A percentile compares a stretch with the other conserved stretches of the same genome.
These are phyloP conservation scores for Panaeolus cyanescens DNA, from an alignment of 768 basidiomycete species.

Conservation along the genomic window DNA sequence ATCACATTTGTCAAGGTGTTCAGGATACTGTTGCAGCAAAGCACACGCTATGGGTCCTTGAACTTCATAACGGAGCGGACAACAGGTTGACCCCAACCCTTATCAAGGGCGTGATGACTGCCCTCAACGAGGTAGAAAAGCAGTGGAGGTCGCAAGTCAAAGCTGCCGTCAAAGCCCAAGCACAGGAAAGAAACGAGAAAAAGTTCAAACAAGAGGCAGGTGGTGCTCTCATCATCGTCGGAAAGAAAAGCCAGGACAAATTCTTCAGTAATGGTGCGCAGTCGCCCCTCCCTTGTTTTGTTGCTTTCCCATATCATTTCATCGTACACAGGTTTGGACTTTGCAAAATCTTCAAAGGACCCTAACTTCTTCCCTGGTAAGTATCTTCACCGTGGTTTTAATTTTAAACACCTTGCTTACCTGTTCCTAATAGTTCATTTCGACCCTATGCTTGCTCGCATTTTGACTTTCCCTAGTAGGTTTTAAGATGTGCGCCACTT, in stretches of 20 bases:
- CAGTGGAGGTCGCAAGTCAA: conserved; percentile 67
- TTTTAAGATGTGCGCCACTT: background rate
- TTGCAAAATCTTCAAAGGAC: conserved; percentile 49
- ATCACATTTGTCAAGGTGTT: background rate
- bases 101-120: conserved; percentile 64
- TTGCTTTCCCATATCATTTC: conserved; percentile 4
- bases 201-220: conserved; percentile 55
- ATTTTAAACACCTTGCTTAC: conserved; percentile 8
- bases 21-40: conserved; percentile 42
- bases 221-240: conserved; percentile 78
- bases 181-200: conserved; percentile 7
- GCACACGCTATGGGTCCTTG: conserved; percentile 70
- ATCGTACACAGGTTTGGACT: conserved; percentile 58
- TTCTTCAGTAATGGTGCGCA: conserved; percentile 82
- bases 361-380: conserved; percentile 68
- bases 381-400: conserved; percentile 4
- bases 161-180: conserved; percentile 29
- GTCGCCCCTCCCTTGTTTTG: background rate
- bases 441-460: conserved; percentile 68
- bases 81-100: conserved; percentile 64
- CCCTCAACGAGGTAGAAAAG: conserved; percentile 70
- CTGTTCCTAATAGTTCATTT: conserved; percentile 52
- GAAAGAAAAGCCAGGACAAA: conserved; percentile 75
- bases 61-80: conserved; percentile 79
- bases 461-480: conserved; percentile 79